Conservation (phyloP, 179 eudicot species). For the Nepenthes alata region DNA sequence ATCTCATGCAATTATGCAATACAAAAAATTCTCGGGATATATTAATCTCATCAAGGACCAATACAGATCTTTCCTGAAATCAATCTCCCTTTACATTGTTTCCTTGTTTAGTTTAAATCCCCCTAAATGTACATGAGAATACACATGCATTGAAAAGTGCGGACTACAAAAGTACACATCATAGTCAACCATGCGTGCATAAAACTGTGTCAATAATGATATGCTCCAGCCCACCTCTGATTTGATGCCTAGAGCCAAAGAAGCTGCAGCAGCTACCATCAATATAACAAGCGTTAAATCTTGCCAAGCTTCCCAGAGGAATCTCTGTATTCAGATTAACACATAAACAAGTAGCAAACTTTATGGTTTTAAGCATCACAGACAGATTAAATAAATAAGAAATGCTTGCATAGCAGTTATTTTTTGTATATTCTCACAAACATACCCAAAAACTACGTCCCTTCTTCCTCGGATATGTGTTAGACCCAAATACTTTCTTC, state of each 20-base stretch:
- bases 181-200: no score
- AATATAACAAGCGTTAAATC: slow-evolving; percentile 75
- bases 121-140: not conserved
- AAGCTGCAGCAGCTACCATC: slow-evolving; percentile 94
- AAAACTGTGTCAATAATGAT: not conserved
- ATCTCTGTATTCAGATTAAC: slow-evolving; percentile 28
- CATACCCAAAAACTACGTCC: slow-evolving; percentile 71
- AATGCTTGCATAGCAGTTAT: not conserved
- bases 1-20: no score
- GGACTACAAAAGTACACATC: no score
- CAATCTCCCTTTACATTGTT: no score
- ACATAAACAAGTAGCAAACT: not conserved
- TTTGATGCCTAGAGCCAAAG: slow-evolving; percentile 72
- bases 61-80: no score
- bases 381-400: not conserved
- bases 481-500: slow-evolving; percentile 61
- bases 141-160: not conserved
- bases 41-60: no score
- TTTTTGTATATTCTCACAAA: not conserved
- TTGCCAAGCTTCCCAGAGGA: slow-evolving; percentile 86
- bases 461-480: slow-evolving; percentile 79
- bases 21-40: no score
- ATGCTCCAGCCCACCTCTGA: slow-evolving; percentile 43
- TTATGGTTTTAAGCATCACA: not conserved
- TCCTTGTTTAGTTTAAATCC: no score